A percentile compares a stretch with the other conserved stretches of the same genome.
These are phyloP conservation scores for Elsinoe ampelina DNA, from an alignment of 2,329 filamentous ascomycete genomes.

Conservation along the genomic window DNA sequence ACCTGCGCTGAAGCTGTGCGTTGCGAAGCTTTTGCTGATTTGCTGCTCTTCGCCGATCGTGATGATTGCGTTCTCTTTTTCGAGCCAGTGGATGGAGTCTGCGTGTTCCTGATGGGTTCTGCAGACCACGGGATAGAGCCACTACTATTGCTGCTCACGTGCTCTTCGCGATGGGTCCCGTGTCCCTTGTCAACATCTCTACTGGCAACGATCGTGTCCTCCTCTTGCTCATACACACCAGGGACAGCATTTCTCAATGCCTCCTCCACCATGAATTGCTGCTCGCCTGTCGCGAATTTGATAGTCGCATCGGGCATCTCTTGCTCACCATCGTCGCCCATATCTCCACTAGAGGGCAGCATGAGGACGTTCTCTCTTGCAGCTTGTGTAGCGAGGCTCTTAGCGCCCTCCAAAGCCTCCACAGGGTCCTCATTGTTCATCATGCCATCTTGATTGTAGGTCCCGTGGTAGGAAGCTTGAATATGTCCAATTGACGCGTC, in stretches of 20 bases:
- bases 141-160: conserved; percentile 8
- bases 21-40: background rate
- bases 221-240: background rate
- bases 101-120: background rate
- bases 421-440: background rate
- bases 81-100: conserved; percentile 2
- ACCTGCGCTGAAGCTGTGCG: background rate
- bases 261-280: conserved; percentile 2
- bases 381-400: background rate
- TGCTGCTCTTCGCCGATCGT: background rate
- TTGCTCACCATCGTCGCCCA: background rate
- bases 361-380: conserved; percentile 8
- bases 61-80: conserved; percentile 2
- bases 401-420: background rate
- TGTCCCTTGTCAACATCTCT: background rate
- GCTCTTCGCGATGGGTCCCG: background rate
- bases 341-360: conserved; percentile 1
- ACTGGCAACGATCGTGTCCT: background rate
- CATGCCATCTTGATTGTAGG: background rate
- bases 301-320: background rate
- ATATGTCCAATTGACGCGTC: background rate
- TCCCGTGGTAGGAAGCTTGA: background rate
- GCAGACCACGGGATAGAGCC: conserved; percentile 10
- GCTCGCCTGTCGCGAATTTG: background rate
- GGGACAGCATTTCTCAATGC: background rate